Conservation (phyloP, 495 filamentous ascomycete genomes). For the Penicillium mononematosum region DNA sequence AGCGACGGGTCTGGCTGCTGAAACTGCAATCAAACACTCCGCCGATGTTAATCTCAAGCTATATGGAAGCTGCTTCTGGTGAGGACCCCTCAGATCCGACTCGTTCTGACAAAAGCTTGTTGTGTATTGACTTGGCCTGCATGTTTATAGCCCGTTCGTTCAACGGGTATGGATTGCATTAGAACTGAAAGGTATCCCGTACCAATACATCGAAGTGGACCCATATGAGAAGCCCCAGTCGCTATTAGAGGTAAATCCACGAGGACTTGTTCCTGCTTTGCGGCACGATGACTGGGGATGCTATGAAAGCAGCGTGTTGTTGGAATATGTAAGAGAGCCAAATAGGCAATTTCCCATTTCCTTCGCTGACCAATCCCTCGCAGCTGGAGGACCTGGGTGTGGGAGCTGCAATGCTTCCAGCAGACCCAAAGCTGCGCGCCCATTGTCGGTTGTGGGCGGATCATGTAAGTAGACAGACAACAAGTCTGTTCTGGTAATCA, state of each 20-base stretch:
- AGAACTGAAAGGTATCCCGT: constrained; percentile 77
- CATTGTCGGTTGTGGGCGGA: constrained; percentile 84
- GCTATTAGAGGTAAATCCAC: constrained; percentile 82
- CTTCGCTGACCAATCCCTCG: constrained; percentile 8
- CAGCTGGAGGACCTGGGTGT: constrained; percentile 76
- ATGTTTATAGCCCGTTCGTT: constrained; percentile 63
- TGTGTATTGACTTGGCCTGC: constrained; percentile 7
- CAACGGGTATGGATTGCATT: constrained; percentile 95
- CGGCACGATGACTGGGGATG: constrained; percentile 83
- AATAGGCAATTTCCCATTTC: neutral
- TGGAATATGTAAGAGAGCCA: constrained; percentile 72
- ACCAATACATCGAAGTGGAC: constrained; percentile 92
- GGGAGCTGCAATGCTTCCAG: constrained; percentile 59
- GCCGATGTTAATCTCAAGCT: constrained; percentile 74
- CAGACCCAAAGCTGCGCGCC: constrained; percentile 66
- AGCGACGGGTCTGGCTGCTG: constrained; percentile 71
- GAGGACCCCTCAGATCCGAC: constrained; percentile 28
- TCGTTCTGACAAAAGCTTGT: neutral
- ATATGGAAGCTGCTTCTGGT: constrained; percentile 92
- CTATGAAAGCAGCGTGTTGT: constrained; percentile 80
- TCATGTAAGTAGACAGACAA: constrained; percentile 57
- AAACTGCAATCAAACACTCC: constrained; percentile 70
- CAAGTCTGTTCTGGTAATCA: neutral
- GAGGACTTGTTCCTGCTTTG: constrained; percentile 82
- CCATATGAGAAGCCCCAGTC: constrained; percentile 79